Percentiles rank a stretch among this genome's conserved stretches.
Conservation (phyloP, 2,329 filamentous ascomycete genomes). For the Trichoderma polysporum region DNA sequence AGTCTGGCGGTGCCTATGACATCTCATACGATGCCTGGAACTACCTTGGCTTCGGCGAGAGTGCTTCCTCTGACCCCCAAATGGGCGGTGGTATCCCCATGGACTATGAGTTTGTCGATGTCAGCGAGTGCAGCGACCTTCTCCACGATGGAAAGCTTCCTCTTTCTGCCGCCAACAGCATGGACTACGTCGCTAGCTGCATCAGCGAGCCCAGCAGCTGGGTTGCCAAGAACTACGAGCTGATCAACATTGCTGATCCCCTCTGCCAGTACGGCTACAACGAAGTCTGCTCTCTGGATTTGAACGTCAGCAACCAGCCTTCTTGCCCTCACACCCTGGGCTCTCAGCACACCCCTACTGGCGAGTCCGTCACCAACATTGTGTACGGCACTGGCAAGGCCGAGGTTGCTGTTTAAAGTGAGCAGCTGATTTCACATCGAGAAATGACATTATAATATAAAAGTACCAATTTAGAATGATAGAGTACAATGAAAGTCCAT, state of each 20-base stretch:
- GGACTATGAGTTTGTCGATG: slow-evolving; percentile 49
- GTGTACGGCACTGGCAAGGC: slow-evolving; percentile 49
- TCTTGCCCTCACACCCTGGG: slow-evolving; percentile 49
- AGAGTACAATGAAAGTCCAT: slow-evolving; percentile 7
- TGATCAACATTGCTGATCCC: slow-evolving; percentile 55
- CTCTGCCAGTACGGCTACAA: slow-evolving; percentile 51
- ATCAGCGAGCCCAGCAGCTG: slow-evolving; percentile 49
- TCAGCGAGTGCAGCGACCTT: slow-evolving; percentile 50
- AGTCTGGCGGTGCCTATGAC: slow-evolving; percentile 56
- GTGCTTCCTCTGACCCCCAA: slow-evolving; percentile 47
- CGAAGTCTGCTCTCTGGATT: slow-evolving; percentile 50
- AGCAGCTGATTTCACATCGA: neutral
- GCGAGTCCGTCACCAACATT: slow-evolving; percentile 51
- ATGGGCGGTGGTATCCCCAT: slow-evolving; percentile 53
- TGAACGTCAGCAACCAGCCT: slow-evolving; percentile 52
- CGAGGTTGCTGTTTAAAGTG: slow-evolving; percentile 25
- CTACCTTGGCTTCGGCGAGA: slow-evolving; percentile 53
- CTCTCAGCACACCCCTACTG: slow-evolving; percentile 24
- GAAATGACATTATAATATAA: slow-evolving; percentile 2
- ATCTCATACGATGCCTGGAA: slow-evolving; percentile 63
- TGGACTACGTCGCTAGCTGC: slow-evolving; percentile 53
- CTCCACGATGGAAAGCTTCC: slow-evolving; percentile 53
- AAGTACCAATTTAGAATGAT: slow-evolving; percentile 15
- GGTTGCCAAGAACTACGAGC: slow-evolving; percentile 52
- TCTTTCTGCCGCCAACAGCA: slow-evolving; percentile 56